These are phyloP conservation scores for Rhodotorula babjevae DNA, from an alignment of 768 basidiomycete genomes.

Conservation along the genomic window DNA sequence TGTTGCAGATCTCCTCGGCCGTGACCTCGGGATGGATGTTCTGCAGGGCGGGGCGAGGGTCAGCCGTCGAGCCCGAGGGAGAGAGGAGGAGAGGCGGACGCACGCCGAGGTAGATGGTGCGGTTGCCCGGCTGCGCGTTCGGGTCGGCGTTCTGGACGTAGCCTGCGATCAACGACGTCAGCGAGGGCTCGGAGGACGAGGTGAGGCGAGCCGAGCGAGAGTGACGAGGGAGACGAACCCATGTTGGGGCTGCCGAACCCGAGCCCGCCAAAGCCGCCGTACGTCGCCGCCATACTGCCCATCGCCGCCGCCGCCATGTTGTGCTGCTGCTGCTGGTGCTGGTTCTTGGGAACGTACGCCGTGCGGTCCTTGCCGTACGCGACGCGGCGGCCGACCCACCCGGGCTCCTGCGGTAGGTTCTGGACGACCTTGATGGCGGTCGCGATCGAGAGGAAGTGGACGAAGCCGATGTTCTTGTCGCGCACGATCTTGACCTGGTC, in stretches of 20 bases:
- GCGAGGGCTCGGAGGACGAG: background rate
- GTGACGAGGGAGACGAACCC: constrained; percentile 3
- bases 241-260: constrained; percentile 41
- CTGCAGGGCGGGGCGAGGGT: background rate
- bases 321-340: constrained; percentile 59
- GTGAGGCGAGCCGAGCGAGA: too few relatives aligned
- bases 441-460: constrained; percentile 93
- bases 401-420: constrained; percentile 81
- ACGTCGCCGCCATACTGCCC: constrained; percentile 46
- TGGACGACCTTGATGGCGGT: constrained; percentile 96
- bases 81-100: background rate
- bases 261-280: constrained; percentile 40
- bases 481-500: constrained; percentile 99
- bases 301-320: constrained; percentile 48
- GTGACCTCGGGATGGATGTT: constrained; percentile 96
- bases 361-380: constrained; percentile 94
- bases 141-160: constrained; percentile 44
- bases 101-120: constrained; percentile 83
- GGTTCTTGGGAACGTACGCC: constrained; percentile 93
- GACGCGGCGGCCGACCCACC: constrained; percentile 83
- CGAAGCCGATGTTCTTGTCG: constrained; percentile 98
- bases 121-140: constrained; percentile 62
- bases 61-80: background rate
- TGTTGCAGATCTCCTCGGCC: constrained; percentile 91
- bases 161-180: constrained; percentile 30